These are phyloP conservation scores for Juglanconis juglandina DNA, from an alignment of 2,329 filamentous ascomycete genomes.

Conservation along the genomic window DNA sequence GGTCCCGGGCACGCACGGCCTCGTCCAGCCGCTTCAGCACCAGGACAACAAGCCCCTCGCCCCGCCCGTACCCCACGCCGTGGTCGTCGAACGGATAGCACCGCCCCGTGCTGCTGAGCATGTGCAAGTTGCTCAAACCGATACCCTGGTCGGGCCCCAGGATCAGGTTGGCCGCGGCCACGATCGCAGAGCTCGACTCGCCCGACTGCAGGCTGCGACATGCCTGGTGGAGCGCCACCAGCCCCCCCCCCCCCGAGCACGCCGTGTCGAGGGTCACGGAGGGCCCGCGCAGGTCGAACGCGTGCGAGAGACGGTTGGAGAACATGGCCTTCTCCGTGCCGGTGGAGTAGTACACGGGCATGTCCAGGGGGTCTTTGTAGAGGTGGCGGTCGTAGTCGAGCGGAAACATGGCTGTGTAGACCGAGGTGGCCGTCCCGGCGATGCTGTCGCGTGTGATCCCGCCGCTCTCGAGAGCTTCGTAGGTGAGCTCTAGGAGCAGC, in stretches of 20 bases:
- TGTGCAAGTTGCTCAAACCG: slow-evolving; percentile 30
- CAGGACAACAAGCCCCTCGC: not conserved
- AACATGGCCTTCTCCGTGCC: slow-evolving; percentile 33
- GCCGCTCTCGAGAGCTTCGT: slow-evolving; percentile 60
- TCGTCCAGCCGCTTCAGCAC: not conserved
- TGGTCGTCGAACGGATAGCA: not conserved
- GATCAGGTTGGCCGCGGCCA: slow-evolving; percentile 24
- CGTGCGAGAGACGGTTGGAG: slow-evolving; percentile 39
- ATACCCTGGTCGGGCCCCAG: slow-evolving; percentile 20
- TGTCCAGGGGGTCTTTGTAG: slow-evolving; percentile 18
- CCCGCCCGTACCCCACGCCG: slow-evolving; percentile 1
- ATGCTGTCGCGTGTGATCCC: slow-evolving; percentile 16
- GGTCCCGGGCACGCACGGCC: slow-evolving; percentile 3
- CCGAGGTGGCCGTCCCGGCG: slow-evolving; percentile 29
- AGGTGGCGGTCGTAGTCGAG: slow-evolving; percentile 26
- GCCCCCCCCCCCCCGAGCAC: slow-evolving; percentile 38
- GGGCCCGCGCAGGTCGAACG: slow-evolving; percentile 37
- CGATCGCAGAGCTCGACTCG: slow-evolving; percentile 17
- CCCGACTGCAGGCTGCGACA: not conserved
- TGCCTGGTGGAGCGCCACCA: slow-evolving; percentile 28
- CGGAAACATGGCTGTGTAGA: slow-evolving; percentile 30
- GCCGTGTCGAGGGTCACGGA: slow-evolving; percentile 45
- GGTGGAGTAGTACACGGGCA: slow-evolving; percentile 29
- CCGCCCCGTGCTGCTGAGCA: slow-evolving; percentile 32
- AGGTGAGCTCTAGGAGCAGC: slow-evolving; percentile 59